phyloP scores from a whole-genome alignment of 192 early-diverging fungal species.

The Gorgonomyces haynaldii region DNA sequence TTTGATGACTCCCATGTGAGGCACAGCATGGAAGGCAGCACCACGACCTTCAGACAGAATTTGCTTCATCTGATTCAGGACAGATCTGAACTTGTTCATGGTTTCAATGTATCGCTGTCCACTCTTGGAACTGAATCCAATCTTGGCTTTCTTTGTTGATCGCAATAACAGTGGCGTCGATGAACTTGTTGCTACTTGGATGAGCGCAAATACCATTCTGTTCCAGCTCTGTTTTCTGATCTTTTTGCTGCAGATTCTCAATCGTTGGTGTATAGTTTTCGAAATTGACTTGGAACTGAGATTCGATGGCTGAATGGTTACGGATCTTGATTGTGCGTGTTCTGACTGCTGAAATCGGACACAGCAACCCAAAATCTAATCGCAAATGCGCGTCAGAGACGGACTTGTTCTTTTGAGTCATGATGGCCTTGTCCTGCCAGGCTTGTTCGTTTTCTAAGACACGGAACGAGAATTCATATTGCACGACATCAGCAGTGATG shows the following conservation, averaged over 20 bases:
- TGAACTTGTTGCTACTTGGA: neutral
- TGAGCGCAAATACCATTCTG: neutral
- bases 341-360: slow-evolving; percentile 33
- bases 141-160: slow-evolving; percentile 15
- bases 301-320: slow-evolving; percentile 27
- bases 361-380: slow-evolving; percentile 33
- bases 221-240: neutral
- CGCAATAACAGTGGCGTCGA: slow-evolving; percentile 5
- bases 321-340: slow-evolving; percentile 20
- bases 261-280: slow-evolving; percentile 29
- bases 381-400: neutral
- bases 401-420: neutral
- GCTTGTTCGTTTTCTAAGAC: slow-evolving; percentile 7
- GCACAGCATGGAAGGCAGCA: slow-evolving; percentile 34
- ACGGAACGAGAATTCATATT: slow-evolving; percentile 7
- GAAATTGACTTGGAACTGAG: slow-evolving; percentile 23
- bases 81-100: slow-evolving; percentile 24
- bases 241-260: neutral
- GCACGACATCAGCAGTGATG: slow-evolving; percentile 15
- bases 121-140: slow-evolving; percentile 35
- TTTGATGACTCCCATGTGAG: slow-evolving; percentile 18
- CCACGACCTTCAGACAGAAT: slow-evolving; percentile 36
- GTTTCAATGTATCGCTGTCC: slow-evolving; percentile 31
- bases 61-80: slow-evolving; percentile 26
- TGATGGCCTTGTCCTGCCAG: neutral